Evolutionary conservation across 129 eudicot genomes (phyloP).

Genomic region (Tanacetum coccineum): DNA sequence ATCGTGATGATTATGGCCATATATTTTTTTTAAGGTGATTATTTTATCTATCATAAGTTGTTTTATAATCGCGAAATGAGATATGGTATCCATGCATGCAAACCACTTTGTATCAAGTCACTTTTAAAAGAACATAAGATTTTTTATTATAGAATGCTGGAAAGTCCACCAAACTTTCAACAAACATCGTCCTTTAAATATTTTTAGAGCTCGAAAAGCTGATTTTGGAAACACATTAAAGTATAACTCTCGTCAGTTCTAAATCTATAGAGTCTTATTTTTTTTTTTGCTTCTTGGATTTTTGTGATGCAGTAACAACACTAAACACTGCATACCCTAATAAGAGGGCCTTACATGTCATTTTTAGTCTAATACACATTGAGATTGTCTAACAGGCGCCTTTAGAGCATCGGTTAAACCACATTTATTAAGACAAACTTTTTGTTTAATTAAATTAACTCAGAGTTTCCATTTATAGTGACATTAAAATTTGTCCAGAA

Average conservation of each 20-base stretch:
- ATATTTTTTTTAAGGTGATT: conserved; percentile 10
- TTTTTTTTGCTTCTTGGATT: not conserved
- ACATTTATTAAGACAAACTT: too few relatives aligned
- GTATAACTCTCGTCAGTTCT: not conserved
- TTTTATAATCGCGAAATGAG: conserved; percentile 11
- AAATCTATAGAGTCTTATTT: not conserved
- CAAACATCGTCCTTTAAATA: not conserved
- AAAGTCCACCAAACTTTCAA: conserved; percentile 7
- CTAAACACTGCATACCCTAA: too few relatives aligned
- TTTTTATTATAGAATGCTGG: not conserved
- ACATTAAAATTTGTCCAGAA: too few relatives aligned
- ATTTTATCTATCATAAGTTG: not conserved
- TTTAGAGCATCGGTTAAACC: too few relatives aligned
- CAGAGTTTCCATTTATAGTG: too few relatives aligned
- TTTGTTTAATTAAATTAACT: too few relatives aligned
- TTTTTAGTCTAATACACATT: not conserved
- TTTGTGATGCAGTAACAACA: not conserved
- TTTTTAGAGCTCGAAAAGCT: not conserved
- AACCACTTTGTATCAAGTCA: conserved; percentile 16
- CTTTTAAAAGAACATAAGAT: not conserved
- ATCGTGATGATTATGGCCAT: conserved; percentile 19
- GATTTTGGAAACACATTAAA: not conserved
- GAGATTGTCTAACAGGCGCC: too few relatives aligned
- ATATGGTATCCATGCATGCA: conserved; percentile 29
- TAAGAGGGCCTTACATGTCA: not conserved